A percentile compares a stretch with the other conserved stretches of the same genome.
Evolutionary conservation across 2,329 filamentous ascomycete genomes (phyloP).

Genomic region (Alternaria sp.): DNA sequence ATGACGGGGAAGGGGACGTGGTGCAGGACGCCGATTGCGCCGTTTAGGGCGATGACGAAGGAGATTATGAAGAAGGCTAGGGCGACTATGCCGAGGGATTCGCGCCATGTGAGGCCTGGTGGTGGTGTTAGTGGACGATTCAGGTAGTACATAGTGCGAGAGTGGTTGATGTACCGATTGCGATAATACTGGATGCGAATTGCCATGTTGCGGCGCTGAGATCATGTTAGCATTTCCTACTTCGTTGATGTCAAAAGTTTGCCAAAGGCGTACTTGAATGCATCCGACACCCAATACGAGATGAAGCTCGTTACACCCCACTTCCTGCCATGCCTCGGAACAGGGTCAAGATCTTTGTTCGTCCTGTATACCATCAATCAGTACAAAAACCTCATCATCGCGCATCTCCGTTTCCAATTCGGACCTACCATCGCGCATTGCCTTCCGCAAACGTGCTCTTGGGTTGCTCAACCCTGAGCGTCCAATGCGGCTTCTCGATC

Average conservation of each 20-base stretch:
- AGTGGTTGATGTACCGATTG: conserved; percentile 34
- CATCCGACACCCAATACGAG: conserved; percentile 61
- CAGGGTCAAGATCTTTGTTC: conserved; percentile 59
- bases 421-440: conserved; percentile 42
- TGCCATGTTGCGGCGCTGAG: conserved; percentile 60
- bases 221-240: conserved; percentile 4
- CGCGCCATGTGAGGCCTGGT: conserved; percentile 60
- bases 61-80: conserved; percentile 60
- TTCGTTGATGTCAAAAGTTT: not conserved
- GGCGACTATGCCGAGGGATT: conserved; percentile 61
- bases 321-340: conserved; percentile 52
- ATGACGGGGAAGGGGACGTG: conserved; percentile 65
- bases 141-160: too few species aligned
- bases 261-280: conserved; percentile 52
- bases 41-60: conserved; percentile 66
- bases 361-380: conserved; percentile 36
- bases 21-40: conserved; percentile 55
- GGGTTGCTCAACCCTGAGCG: conserved; percentile 53
- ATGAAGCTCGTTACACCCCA: conserved; percentile 56
- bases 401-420: not conserved
- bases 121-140: not conserved
- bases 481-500: conserved; percentile 47
- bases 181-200: conserved; percentile 50
- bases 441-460: conserved; percentile 55
- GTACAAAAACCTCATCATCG: not conserved